These are phyloP conservation scores for Colletotrichum higginsianum DNA, from an alignment of 2,329 filamentous ascomycete species.

Conservation along the genomic window DNA sequence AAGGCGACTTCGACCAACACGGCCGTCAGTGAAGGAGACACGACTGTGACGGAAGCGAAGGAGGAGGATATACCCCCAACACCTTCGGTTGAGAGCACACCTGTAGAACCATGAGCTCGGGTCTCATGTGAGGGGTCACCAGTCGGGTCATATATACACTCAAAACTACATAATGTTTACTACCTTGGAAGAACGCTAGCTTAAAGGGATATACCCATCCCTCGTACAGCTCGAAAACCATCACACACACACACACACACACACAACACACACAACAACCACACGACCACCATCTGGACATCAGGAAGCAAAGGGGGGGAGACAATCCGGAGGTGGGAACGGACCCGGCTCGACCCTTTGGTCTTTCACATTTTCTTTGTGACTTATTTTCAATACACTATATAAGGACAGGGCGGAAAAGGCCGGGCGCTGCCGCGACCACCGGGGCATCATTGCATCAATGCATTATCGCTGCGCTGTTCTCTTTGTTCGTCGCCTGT, in stretches of 20 bases:
- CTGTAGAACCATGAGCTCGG: slow-evolving; percentile 41
- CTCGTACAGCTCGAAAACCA: not conserved
- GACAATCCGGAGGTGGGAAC: not conserved
- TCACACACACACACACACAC: not conserved
- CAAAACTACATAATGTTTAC: slow-evolving; percentile 44
- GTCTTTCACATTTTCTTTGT: slow-evolving; percentile 6
- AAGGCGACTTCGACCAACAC: slow-evolving; percentile 62
- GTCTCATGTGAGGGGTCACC: slow-evolving; percentile 29
- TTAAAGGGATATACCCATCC: slow-evolving; percentile 32
- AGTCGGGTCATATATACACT: slow-evolving; percentile 40
- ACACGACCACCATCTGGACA: slow-evolving; percentile 4
- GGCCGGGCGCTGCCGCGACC: not conserved
- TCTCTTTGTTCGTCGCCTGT: not conserved
- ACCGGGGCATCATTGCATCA: slow-evolving; percentile 8
- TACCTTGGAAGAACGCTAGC: slow-evolving; percentile 33
- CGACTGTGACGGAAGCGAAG: slow-evolving; percentile 37
- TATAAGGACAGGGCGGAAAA: not conserved
- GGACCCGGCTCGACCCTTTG: not conserved
- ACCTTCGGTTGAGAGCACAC: slow-evolving; percentile 41
- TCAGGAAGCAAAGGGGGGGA: not conserved
- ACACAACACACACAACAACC: not conserved
- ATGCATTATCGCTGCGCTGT: slow-evolving; percentile 9
- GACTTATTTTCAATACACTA: slow-evolving; percentile 1
- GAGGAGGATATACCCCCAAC: slow-evolving; percentile 43
- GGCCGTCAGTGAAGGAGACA: slow-evolving; percentile 45